Evolutionary conservation across 2,329 filamentous ascomycete species (phyloP), one percentile per base, ranked within the genome.

Genomic region (Penicillium freii): DNA sequence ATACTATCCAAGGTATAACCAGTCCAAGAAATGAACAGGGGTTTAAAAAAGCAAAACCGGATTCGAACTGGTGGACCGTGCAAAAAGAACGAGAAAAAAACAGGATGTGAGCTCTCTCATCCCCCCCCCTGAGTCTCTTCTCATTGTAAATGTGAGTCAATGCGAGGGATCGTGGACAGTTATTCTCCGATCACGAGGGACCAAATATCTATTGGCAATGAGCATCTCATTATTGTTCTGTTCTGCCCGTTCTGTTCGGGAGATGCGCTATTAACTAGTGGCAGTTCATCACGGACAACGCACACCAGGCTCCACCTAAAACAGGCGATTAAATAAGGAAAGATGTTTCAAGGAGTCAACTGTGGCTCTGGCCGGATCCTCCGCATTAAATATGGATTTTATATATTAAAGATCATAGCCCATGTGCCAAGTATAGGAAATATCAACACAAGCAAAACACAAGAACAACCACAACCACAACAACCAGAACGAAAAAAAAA

Each of bases 141-240:
- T 60, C 51, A 65, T 64, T 53, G 57, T n/a, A 44, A 49, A 51
- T 53, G 42, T 55, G 51, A 60, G 57, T 65, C 63, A 60, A 65
- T 54, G 63, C 54, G 59, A 65, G 62, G 62, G 56, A 56, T 65
- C 62, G 59, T 66, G 64, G 54, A 38, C 9, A 21, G 19, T 38
- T 64, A 65, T 55, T 62, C 59, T 66, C 64, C 64, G 64, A 38
- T 53, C 59, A 63, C 58, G 58, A 63, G 34, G 44, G 57, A 44
- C 44, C 50, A 56, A 44, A 34, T n/a, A 54, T 23, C 29, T 21
- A 51, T 59, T 47, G 50, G 50, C 50, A 40, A 51, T 36, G 54
- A 36, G 34, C 15, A 47, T 39, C 11, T 39, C 10, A 50, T 56
- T 45, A 50, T 56, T 40, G 50, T 46, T 31, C 31, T 33, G 31